A percentile compares a stretch with the other conserved stretches of the same genome.
phyloP scores from a whole-genome alignment of 805 yeast species.

The Schwanniomyces pseudopolymorphus region DNA sequence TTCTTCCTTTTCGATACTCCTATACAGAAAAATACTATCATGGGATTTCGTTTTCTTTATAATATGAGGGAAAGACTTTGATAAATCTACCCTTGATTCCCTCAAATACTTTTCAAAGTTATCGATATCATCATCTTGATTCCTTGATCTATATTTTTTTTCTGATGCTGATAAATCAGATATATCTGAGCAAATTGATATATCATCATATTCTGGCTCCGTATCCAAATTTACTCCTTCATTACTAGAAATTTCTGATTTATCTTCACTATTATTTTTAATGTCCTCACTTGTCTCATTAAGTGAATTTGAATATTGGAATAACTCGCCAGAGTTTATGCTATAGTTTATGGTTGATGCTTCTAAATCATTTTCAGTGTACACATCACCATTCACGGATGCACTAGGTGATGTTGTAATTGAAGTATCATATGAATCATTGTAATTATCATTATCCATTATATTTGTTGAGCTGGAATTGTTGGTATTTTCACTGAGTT shows the following conservation, averaged over 20 bases:
- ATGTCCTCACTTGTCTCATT: not conserved
- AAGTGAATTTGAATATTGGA: not conserved
- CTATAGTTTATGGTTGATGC: not conserved
- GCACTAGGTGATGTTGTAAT: not conserved
- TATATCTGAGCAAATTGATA: slow-evolving; percentile 21
- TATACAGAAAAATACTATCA: slow-evolving; percentile 19
- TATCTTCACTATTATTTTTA: not conserved
- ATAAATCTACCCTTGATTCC: slow-evolving; percentile 31
- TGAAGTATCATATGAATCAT: not conserved
- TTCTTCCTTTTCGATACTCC: not conserved
- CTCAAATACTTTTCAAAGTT: slow-evolving; percentile 33
- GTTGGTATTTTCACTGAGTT: not conserved
- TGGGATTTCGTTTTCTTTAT: slow-evolving; percentile 23
- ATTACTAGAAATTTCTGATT: not conserved
- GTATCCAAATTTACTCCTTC: slow-evolving; percentile 1
- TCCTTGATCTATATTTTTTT: not conserved
- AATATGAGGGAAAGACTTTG: slow-evolving; percentile 27
- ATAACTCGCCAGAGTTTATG: not conserved
- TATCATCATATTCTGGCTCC: slow-evolving; percentile 14
- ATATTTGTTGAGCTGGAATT: slow-evolving; percentile 1
- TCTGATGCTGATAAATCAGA: slow-evolving; percentile 20
- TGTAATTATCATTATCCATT: slow-evolving; percentile 6
- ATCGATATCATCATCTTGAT: slow-evolving; percentile 16
- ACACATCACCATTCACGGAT: not conserved
- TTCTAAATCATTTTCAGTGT: not conserved